phyloP scores from a whole-genome alignment of 2,329 filamentous ascomycete species.

The Camptophora hylomeconis region DNA sequence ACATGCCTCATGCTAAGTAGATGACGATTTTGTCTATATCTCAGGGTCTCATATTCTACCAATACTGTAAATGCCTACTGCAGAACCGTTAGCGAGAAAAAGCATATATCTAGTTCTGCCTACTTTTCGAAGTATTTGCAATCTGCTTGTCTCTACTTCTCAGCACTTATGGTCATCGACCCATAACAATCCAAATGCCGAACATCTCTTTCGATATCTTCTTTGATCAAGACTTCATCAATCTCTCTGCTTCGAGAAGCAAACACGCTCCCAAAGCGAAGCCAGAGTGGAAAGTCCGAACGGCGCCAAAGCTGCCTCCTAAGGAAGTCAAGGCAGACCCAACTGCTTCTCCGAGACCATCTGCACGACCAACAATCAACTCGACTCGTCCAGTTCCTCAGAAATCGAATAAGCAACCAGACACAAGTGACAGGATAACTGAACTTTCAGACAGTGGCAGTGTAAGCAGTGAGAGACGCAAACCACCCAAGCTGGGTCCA shows the following conservation, averaged over 20 bases:
- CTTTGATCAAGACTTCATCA: conserved; percentile 20
- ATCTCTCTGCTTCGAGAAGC: conserved; percentile 18
- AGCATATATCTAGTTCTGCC: too few species aligned
- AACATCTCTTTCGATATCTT: conserved; percentile 20
- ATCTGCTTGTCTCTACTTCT: too few species aligned
- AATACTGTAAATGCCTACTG: too few species aligned
- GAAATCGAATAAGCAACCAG: conserved; percentile 4
- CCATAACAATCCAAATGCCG: conserved; percentile 15
- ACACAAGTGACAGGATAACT: conserved; percentile 2
- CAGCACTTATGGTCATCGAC: conserved; percentile 2
- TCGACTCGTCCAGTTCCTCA: conserved; percentile 10
- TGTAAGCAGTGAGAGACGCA: conserved; percentile 10
- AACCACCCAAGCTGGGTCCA: conserved; percentile 17
- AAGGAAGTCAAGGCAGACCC: conserved; percentile 13
- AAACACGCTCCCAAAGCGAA: conserved; percentile 18
- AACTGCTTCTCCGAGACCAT: conserved; percentile 9
- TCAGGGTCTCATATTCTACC: too few species aligned
- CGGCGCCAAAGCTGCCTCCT: conserved; percentile 17
- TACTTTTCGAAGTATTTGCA: too few species aligned
- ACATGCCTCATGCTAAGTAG: too few species aligned
- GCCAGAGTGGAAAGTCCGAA: conserved; percentile 19
- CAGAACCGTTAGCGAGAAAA: too few species aligned
- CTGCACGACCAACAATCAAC: conserved; percentile 13
- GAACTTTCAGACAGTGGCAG: conserved; percentile 8
- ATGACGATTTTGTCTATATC: too few species aligned